Evolutionary conservation across 1,284 basidiomycete species (phyloP).

Genomic region (Abortiporus biennis): DNA sequence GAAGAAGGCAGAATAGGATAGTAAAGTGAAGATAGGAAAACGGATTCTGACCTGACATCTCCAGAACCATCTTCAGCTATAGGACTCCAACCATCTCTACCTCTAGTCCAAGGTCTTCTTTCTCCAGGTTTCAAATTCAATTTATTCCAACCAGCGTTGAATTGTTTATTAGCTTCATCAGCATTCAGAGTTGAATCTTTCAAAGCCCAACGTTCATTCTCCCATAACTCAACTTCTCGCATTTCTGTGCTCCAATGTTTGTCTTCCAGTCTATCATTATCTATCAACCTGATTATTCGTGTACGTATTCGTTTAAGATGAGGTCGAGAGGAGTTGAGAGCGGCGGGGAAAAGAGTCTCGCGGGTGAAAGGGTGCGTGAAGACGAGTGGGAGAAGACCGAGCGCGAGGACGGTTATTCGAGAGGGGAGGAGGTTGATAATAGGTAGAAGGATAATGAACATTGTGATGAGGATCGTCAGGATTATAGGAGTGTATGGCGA

Average conservation of each 20-base stretch:
- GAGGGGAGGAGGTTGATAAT: constrained; percentile 46
- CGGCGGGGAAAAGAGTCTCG: constrained; percentile 22
- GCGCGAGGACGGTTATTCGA: constrained; percentile 48
- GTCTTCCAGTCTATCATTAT: constrained; percentile 62
- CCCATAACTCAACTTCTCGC: constrained; percentile 66
- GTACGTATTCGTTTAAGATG: constrained; percentile 16
- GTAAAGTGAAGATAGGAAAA: not conserved
- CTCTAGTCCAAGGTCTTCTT: constrained; percentile 61
- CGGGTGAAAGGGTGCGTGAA: constrained; percentile 45
- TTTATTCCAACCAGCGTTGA: constrained; percentile 49
- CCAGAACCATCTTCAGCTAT: constrained; percentile 35
- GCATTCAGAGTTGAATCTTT: constrained; percentile 15
- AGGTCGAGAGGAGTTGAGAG: constrained; percentile 20
- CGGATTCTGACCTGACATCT: constrained; percentile 54
- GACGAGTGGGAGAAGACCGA: constrained; percentile 48
- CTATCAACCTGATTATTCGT: constrained; percentile 38
- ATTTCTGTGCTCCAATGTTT: constrained; percentile 55
- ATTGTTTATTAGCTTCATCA: constrained; percentile 14
- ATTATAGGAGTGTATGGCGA: constrained; percentile 51
- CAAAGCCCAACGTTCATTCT: constrained; percentile 64
- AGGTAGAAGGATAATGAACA: constrained; percentile 42
- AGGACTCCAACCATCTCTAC: constrained; percentile 67
- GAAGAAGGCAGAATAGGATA: constrained; percentile 2
- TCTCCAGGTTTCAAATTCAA: constrained; percentile 46
- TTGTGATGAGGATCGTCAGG: constrained; percentile 38